Conservation (phyloP, 202 grass and related monocot species). For the Musa balbisiana region DNA sequence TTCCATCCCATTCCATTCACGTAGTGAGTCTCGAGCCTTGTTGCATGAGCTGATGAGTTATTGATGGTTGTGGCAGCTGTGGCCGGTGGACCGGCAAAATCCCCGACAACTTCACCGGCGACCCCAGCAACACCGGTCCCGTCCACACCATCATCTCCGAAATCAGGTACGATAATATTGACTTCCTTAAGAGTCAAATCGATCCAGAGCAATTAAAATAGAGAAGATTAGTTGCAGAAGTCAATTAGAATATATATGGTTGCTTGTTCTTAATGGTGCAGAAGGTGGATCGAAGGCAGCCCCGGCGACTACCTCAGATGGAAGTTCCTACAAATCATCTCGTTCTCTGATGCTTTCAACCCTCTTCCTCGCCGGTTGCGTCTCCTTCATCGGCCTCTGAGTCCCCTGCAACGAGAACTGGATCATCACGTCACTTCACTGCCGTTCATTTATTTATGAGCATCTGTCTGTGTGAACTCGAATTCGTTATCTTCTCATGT, state of each 20-base stretch:
- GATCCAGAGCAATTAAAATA: no score
- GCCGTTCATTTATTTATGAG: no score
- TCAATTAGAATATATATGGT: not conserved
- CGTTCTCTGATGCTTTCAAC: not conserved
- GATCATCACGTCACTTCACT: no score
- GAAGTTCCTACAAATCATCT: not conserved
- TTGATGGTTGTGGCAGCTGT: not conserved
- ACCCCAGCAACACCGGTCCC: not conserved
- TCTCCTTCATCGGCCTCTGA: not conserved
- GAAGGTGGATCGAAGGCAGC: conserved; percentile 1
- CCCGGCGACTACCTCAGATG: not conserved
- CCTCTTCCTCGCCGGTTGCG: not conserved
- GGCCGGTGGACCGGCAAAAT: not conserved
- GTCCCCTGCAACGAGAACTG: not conserved
- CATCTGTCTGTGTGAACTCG: no score
- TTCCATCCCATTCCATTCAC: not conserved
- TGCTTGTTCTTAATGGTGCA: not conserved
- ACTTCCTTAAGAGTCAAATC: no score
- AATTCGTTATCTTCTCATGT: no score
- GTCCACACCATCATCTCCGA: not conserved
- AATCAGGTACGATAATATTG: not conserved
- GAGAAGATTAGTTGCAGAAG: no score
- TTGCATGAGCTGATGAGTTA: not conserved
- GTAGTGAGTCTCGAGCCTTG: not conserved
- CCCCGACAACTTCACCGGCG: not conserved